These are phyloP conservation scores for Phoma herbarum DNA, from an alignment of 2,329 filamentous ascomycete genomes.

Conservation along the genomic window DNA sequence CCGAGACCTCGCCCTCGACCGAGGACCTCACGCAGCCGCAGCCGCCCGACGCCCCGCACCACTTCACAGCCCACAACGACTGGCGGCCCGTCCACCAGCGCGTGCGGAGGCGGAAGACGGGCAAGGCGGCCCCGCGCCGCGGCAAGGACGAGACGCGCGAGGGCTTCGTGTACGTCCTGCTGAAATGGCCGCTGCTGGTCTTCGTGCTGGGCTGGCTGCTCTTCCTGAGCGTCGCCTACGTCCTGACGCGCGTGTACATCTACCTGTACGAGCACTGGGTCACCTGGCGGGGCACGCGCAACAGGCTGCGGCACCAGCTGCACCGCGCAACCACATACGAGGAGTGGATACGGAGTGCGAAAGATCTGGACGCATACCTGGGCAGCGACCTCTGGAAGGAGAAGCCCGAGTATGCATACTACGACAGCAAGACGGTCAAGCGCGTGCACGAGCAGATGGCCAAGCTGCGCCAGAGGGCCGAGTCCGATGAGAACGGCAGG, in stretches of 20 bases:
- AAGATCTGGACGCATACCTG: slow-evolving; percentile 79
- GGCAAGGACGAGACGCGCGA: slow-evolving; percentile 91
- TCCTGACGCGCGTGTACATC: slow-evolving; percentile 87
- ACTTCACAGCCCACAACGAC: slow-evolving; percentile 92
- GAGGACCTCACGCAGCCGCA: slow-evolving; percentile 59
- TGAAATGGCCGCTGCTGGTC: slow-evolving; percentile 91
- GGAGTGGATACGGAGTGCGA: slow-evolving; percentile 84
- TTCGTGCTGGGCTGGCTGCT: slow-evolving; percentile 82
- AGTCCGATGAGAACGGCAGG: slow-evolving; percentile 63
- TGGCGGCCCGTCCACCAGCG: slow-evolving; percentile 89
- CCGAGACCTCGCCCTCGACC: slow-evolving; percentile 74
- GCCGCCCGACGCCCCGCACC: slow-evolving; percentile 57
- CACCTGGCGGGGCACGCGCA: slow-evolving; percentile 83
- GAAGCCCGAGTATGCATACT: slow-evolving; percentile 77
- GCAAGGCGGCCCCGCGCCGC: slow-evolving; percentile 52
- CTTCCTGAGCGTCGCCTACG: slow-evolving; percentile 76
- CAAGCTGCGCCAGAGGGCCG: slow-evolving; percentile 63
- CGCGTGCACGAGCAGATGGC: slow-evolving; percentile 79
- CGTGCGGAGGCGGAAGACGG: slow-evolving; percentile 59
- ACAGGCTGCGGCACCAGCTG: slow-evolving; percentile 75
- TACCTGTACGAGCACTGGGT: slow-evolving; percentile 90
- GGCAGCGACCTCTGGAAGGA: slow-evolving; percentile 84
- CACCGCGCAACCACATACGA: slow-evolving; percentile 76
- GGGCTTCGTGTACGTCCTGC: slow-evolving; percentile 84
- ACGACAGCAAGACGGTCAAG: slow-evolving; percentile 84